phyloP scores from a whole-genome alignment of 2,329 filamentous ascomycete genomes.

The Cercospora sesami region DNA sequence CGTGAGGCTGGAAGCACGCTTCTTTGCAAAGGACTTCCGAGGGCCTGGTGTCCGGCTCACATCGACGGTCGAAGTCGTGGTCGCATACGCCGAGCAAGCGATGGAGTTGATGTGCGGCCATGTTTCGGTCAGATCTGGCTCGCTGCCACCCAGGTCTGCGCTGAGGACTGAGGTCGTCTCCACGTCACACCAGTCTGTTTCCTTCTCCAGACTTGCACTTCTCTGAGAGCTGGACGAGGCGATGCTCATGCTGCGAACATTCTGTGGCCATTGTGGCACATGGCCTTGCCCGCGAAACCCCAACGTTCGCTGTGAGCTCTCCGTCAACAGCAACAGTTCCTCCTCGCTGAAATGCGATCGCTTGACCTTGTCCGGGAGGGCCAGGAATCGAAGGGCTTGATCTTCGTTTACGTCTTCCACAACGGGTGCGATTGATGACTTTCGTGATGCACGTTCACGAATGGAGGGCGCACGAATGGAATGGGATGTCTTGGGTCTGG shows the following conservation, averaged over 20 bases:
- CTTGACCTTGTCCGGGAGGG: slow-evolving; percentile 70
- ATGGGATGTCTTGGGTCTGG: slow-evolving; percentile 25
- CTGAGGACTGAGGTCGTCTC: slow-evolving; percentile 21
- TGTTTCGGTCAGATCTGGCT: slow-evolving; percentile 8
- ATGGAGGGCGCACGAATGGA: slow-evolving; percentile 20
- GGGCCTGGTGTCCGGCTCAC: slow-evolving; percentile 1
- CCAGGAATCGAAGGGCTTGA: slow-evolving; percentile 60
- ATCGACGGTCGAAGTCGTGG: neutral
- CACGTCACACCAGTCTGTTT: slow-evolving; percentile 19
- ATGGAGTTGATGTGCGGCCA: slow-evolving; percentile 1
- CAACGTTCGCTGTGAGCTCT: slow-evolving; percentile 50
- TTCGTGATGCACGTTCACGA: slow-evolving; percentile 12
- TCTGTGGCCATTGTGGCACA: slow-evolving; percentile 4
- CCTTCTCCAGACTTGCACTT: slow-evolving; percentile 18
- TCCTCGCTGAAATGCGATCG: slow-evolving; percentile 69
- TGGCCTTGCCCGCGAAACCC: slow-evolving; percentile 13
- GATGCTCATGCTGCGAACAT: slow-evolving; percentile 12
- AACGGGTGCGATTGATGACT: slow-evolving; percentile 20
- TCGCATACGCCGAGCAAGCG: slow-evolving; percentile 1
- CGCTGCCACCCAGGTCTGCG: slow-evolving; percentile 15
- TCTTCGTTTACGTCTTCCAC: slow-evolving; percentile 34
- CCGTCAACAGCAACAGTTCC: slow-evolving; percentile 65
- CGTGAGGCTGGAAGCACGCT: slow-evolving; percentile 29
- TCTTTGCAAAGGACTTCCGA: slow-evolving; percentile 25
- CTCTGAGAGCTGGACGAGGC: neutral